Conservation (phyloP, 352 stramenopile species). For the Thraustotheca clavata region DNA sequence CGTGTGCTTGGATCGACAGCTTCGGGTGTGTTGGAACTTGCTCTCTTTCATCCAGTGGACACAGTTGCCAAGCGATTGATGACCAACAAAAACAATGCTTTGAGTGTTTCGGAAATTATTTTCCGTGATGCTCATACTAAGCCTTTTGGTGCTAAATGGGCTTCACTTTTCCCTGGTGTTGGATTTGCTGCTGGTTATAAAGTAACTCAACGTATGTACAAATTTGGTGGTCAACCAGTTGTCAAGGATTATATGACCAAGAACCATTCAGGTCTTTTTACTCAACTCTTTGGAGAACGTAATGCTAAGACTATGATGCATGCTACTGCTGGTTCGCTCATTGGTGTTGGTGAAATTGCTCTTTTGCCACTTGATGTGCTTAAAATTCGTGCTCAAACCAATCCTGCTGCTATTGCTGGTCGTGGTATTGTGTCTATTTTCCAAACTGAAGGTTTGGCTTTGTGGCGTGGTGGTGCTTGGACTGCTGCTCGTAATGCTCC, state of each 20-base stretch:
- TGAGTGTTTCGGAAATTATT: slow-evolving; percentile 69
- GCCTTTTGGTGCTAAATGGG: slow-evolving; percentile 65
- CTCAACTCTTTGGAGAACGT: slow-evolving; percentile 84
- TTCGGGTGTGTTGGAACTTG: slow-evolving; percentile 89
- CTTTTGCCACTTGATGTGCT: slow-evolving; percentile 93
- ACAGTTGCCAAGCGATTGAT: slow-evolving; percentile 94
- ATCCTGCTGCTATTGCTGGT: slow-evolving; percentile 86
- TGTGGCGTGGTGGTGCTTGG: slow-evolving; percentile 88
- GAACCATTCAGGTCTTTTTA: slow-evolving; percentile 82
- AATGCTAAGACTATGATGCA: slow-evolving; percentile 92
- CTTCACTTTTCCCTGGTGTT: slow-evolving; percentile 86
- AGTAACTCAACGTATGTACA: slow-evolving; percentile 95
- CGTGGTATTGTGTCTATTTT: slow-evolving; percentile 90
- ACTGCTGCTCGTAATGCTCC: slow-evolving; percentile 91
- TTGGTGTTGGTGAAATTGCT: slow-evolving; percentile 92
- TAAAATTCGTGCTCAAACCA: slow-evolving; percentile 95
- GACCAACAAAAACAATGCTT: slow-evolving; percentile 71
- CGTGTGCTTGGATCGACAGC: slow-evolving; percentile 87
- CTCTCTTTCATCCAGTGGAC: slow-evolving; percentile 94
- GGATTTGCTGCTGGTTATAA: slow-evolving; percentile 95
- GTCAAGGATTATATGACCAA: slow-evolving; percentile 90
- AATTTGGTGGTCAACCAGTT: slow-evolving; percentile 93
- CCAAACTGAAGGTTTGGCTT: slow-evolving; percentile 81
- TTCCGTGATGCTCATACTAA: slow-evolving; percentile 84
- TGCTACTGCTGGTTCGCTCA: slow-evolving; percentile 86